Evolutionary conservation across 768 basidiomycete species (phyloP).

Genomic region (Trametes villosa): DNA sequence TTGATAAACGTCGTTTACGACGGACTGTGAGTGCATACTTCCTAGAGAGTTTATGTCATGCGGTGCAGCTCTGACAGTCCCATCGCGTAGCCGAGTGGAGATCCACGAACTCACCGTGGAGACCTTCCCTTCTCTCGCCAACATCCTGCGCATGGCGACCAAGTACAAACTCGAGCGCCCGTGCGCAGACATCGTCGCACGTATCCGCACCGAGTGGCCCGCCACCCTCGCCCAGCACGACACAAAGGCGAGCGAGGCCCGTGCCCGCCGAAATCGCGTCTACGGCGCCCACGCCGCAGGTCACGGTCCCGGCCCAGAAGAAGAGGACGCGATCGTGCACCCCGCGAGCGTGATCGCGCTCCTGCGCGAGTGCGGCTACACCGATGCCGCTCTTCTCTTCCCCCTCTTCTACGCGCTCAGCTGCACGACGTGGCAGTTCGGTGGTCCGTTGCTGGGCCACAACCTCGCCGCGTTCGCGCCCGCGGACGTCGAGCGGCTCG

Average conservation of each 20-base stretch:
- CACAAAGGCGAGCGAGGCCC: slow-evolving; percentile 27
- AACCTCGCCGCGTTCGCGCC: slow-evolving; percentile 27
- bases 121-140: slow-evolving; percentile 24
- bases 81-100: slow-evolving; percentile 24
- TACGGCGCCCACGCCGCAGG: background rate
- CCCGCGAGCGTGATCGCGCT: slow-evolving; percentile 32
- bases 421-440: slow-evolving; percentile 29
- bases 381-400: slow-evolving; percentile 22
- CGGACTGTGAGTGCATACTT: slow-evolving; percentile 27
- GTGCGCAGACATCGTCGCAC: slow-evolving; percentile 34
- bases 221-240: slow-evolving; percentile 30
- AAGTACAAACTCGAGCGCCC: slow-evolving; percentile 39
- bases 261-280: background rate
- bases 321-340: slow-evolving; percentile 28
- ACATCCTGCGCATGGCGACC: slow-evolving; percentile 35
- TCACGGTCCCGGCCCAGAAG: background rate
- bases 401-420: slow-evolving; percentile 36
- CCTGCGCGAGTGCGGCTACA: slow-evolving; percentile 29
- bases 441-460: slow-evolving; percentile 22
- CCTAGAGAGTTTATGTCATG: background rate
- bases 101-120: slow-evolving; percentile 24
- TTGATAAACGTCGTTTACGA: slow-evolving; percentile 33
- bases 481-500: slow-evolving; percentile 30
- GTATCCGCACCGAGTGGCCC: slow-evolving; percentile 40
- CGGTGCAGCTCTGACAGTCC: background rate